A percentile compares a stretch with the other conserved stretches of the same genome.
Conservation (phyloP, 1,139 yeast species). For the Candida gigantensis region DNA sequence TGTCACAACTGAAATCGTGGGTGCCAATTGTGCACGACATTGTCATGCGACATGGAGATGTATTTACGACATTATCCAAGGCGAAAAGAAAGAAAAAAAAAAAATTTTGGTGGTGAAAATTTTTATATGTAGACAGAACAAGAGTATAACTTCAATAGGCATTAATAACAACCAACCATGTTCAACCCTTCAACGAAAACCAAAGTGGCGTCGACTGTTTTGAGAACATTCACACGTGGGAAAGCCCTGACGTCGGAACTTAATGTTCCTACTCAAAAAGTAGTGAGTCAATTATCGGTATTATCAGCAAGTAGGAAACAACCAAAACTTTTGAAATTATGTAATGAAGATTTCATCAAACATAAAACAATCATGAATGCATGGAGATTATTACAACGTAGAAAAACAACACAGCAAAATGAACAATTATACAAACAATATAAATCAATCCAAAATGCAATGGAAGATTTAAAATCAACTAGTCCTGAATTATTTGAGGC, state of each 20-base stretch:
- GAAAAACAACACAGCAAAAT: constrained; percentile 44
- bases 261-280: constrained; percentile 62
- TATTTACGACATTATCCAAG: background rate
- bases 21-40: background rate
- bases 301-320: constrained; percentile 84
- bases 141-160: too few relatives aligned
- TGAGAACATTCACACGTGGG: constrained; percentile 33
- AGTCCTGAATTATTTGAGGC: constrained; percentile 52
- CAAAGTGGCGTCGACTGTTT: constrained; percentile 6
- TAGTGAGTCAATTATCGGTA: constrained; percentile 78
- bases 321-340: constrained; percentile 75
- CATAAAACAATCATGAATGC: constrained; percentile 84
- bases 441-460: constrained; percentile 66
- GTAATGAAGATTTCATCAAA: constrained; percentile 80
- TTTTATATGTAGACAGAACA: too few relatives aligned
- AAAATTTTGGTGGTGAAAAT: constrained; percentile 1
- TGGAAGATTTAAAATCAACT: constrained; percentile 61
- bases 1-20: too few relatives aligned
- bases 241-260: constrained; percentile 34
- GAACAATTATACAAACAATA: constrained; percentile 62
- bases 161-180: too few relatives aligned
- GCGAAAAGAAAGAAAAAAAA: background rate
- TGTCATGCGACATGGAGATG: background rate
- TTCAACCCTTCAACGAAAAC: constrained; percentile 4
- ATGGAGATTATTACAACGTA: constrained; percentile 67